Base-by-base conservation (phyloP, 2,329 filamentous ascomycete species). In the Hypoxylon rubiginosum region DNA sequence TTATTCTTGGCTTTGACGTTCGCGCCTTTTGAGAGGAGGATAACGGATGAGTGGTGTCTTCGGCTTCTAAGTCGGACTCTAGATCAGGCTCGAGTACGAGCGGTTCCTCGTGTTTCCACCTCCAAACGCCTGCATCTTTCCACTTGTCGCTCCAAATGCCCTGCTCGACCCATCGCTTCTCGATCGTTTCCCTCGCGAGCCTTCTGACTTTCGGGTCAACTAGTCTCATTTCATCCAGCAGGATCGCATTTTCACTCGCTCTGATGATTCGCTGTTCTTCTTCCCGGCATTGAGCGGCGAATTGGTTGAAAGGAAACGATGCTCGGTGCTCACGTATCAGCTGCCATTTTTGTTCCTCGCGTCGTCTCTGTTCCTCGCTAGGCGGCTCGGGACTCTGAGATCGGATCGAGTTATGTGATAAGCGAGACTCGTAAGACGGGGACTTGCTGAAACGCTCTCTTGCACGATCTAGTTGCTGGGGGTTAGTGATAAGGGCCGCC, bases 91-190 rank as follows among this genome's bases (percentile, higher is more conserved):
- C 48, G 10, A 5, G 11, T 4, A 48, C 13, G 2, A 52, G 41
- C 7, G 64, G 67, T 10, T 61, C 39, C 41, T 69, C 52, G 36
- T 70, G 67, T 51, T 66, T 68, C 67, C 67, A 68, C 2, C 1
- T 10, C 32, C 62, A 43, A 2, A 19, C 3, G 1, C 17, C 8
- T 10, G 2, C 13, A 4, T 11, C 1, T 13, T 43, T 39, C 68
- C 70, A 72, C 7, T 60, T 56, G 0, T 62, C 17, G 10, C 67
- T 50, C 70, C 70, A 71, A 26, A 72, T 72, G 11, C 67, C 69
- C 30, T 71, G 69, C 55, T 71, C 62, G 17, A 68, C 13, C 70
- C 70, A 71, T 4, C 49, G 59, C 45, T 66, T 57, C 45, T 65
- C 67, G 3, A 71, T 46, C n/a, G 28, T 58, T 3, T 50, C 56